Evolutionary conservation across 2,329 filamentous ascomycete species (phyloP).

Genomic region (Nigrospora osmanthi): DNA sequence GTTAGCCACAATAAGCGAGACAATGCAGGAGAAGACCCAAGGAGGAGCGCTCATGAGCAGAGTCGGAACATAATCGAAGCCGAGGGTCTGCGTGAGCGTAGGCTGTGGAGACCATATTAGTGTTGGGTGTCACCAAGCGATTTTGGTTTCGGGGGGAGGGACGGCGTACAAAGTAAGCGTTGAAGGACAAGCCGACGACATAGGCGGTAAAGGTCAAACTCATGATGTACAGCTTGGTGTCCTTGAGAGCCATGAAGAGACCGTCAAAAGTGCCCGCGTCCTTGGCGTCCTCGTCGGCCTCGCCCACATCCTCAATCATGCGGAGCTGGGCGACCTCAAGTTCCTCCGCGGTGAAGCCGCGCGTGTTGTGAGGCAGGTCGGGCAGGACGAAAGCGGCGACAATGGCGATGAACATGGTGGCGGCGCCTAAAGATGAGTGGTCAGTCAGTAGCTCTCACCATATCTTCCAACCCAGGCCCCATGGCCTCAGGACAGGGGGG

Average conservation of each 20-base stretch:
- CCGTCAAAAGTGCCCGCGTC: constrained; percentile 45
- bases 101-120: constrained; percentile 24
- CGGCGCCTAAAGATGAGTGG: constrained; percentile 35
- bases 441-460: neutral
- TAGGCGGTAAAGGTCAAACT: constrained; percentile 55
- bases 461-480: neutral
- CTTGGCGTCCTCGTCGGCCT: constrained; percentile 42
- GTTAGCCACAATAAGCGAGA: constrained; percentile 48
- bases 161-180: constrained; percentile 43
- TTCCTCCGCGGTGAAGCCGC: constrained; percentile 54
- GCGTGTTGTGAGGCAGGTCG: constrained; percentile 46
- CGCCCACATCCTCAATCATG: constrained; percentile 50
- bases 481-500: neutral
- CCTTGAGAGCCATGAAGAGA: constrained; percentile 50
- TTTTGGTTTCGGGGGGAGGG: neutral
- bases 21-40: constrained; percentile 49
- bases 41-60: constrained; percentile 50
- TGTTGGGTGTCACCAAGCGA: neutral
- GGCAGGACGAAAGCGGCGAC: constrained; percentile 40
- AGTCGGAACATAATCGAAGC: constrained; percentile 43
- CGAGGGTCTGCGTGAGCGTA: constrained; percentile 42
- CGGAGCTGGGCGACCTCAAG: constrained; percentile 43
- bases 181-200: constrained; percentile 50
- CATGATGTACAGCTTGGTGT: constrained; percentile 56
- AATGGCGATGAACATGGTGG: constrained; percentile 41